These are phyloP conservation scores for Quercus berberidifolia DNA, from an alignment of 306 rosid species.

Conservation along the genomic window DNA sequence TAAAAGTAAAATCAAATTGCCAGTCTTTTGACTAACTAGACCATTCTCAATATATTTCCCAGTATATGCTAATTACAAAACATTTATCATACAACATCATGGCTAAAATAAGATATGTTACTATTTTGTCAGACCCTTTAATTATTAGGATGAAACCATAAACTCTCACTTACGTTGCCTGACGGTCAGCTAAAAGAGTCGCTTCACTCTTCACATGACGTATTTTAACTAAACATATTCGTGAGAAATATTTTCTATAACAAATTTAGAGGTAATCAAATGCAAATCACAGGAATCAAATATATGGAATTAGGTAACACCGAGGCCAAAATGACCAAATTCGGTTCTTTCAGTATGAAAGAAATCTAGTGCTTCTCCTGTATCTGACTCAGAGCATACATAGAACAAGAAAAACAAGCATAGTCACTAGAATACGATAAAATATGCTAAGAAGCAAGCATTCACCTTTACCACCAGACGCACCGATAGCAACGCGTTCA, in stretches of 20 bases:
- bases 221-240: too few relatives aligned
- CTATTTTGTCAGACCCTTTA: background rate
- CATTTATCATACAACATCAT: background rate
- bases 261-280: background rate
- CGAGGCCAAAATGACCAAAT: background rate
- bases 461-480: constrained; percentile 90
- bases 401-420: background rate
- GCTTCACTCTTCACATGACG: too few relatives aligned
- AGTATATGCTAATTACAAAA: background rate
- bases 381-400: background rate
- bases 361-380: background rate
- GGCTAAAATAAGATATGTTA: background rate
- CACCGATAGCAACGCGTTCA: constrained; percentile 83
- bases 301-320: background rate
- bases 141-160: background rate
- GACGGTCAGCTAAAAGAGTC: too few relatives aligned
- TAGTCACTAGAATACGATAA: background rate
- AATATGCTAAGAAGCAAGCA: background rate
- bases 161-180: background rate
- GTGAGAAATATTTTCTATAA: too few relatives aligned
- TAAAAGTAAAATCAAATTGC: too few relatives aligned
- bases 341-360: background rate
- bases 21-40: too few relatives aligned
- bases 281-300: background rate
- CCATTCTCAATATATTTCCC: background rate